Percentiles rank a stretch among this genome's conserved stretches.
Conservation (phyloP, 768 basidiomycete genomes). For the Pleurotus giganteus region DNA sequence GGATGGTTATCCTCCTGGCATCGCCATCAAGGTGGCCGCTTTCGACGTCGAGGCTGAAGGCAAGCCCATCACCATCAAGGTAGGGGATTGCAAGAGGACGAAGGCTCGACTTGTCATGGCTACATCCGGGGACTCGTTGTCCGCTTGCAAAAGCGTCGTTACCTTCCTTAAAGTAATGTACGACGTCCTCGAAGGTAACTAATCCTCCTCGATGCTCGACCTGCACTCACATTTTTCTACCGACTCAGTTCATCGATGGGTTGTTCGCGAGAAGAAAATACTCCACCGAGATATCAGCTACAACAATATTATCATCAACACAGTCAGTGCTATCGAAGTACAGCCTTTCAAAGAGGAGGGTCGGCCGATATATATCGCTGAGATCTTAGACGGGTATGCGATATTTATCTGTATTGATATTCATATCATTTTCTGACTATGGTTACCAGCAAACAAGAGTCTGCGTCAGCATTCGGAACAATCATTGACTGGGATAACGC, state of each 20-base stretch:
- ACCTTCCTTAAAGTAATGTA: slow-evolving; percentile 7
- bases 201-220: not conserved
- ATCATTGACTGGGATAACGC: too few species aligned
- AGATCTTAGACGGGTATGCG: not conserved
- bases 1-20: not conserved
- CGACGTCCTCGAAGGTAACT: slow-evolving; percentile 1
- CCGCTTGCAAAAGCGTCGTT: not conserved
- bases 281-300: slow-evolving; percentile 8
- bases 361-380: not conserved
- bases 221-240: not conserved
- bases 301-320: not conserved
- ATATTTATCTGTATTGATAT: not conserved
- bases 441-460: not conserved
- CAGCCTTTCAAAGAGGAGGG: not conserved
- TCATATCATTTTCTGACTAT: not conserved
- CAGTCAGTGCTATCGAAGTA: not conserved
- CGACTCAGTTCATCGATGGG: not conserved
- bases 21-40: not conserved
- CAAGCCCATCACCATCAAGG: not conserved
- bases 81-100: not conserved
- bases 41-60: not conserved
- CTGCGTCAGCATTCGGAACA: not conserved
- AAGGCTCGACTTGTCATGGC: slow-evolving; percentile 1
- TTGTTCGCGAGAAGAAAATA: not conserved
- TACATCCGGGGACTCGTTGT: not conserved